phyloP scores from a whole-genome alignment of 768 basidiomycete genomes.

The Tricholoma bakamatsutake region DNA sequence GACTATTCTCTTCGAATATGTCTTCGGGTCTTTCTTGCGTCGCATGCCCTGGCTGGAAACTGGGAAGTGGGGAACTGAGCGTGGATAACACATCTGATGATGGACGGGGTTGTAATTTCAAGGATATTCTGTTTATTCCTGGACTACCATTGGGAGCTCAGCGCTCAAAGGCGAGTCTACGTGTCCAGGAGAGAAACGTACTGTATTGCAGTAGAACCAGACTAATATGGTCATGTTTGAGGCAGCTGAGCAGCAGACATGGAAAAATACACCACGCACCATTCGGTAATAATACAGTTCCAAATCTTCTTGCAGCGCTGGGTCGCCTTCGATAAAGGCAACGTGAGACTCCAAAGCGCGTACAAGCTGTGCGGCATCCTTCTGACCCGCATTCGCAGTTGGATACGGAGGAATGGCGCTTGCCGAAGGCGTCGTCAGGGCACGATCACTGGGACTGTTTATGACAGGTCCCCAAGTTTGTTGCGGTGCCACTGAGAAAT shows the following conservation, averaged over 20 bases:
- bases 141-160: background rate
- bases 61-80: background rate
- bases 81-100: background rate
- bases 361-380: background rate
- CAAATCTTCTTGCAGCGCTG: slow-evolving; percentile 6
- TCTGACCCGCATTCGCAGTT: background rate
- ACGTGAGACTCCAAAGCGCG: background rate
- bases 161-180: background rate
- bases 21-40: slow-evolving; percentile 5
- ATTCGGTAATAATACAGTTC: slow-evolving; percentile 6
- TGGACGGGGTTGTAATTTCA: slow-evolving; percentile 3
- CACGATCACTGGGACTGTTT: background rate
- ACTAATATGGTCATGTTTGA: background rate
- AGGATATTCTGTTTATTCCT: slow-evolving; percentile 3
- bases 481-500: slow-evolving; percentile 2
- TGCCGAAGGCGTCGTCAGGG: background rate
- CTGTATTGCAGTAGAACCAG: slow-evolving; percentile 1
- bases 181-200: background rate
- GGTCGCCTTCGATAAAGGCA: slow-evolving; percentile 4
- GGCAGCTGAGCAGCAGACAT: background rate
- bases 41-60: background rate
- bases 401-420: background rate
- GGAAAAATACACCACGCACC: slow-evolving; percentile 4
- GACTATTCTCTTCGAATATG: slow-evolving; percentile 9
- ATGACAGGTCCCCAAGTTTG: slow-evolving; percentile 3